Conservation (phyloP, 177 flowering plant species). For the Vitis hybrid region DNA sequence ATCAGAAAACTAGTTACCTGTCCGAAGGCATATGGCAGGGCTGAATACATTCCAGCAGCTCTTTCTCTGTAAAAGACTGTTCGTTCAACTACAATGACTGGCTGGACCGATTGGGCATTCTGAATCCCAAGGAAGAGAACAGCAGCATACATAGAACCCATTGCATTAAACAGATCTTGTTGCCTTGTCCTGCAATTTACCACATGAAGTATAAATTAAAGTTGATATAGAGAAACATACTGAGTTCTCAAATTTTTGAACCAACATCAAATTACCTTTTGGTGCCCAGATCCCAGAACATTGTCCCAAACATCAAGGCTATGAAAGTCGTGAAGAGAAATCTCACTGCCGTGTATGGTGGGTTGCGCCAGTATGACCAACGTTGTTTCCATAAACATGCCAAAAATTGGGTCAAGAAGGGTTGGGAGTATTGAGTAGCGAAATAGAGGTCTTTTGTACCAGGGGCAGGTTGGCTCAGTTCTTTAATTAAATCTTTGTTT, state of each 20-base stretch:
- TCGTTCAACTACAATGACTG: constrained; percentile 62
- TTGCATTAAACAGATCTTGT: constrained; percentile 58
- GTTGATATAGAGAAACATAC: too few species aligned
- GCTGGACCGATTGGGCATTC: constrained; percentile 50
- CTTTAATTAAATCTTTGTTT: constrained; percentile 46
- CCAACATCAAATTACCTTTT: constrained; percentile 28
- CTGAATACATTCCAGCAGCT: constrained; percentile 78
- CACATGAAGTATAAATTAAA: neutral
- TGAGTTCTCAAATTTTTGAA: neutral
- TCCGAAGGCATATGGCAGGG: constrained; percentile 63
- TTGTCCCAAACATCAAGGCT: constrained; percentile 44
- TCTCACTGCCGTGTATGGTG: constrained; percentile 48
- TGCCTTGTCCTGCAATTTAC: constrained; percentile 31
- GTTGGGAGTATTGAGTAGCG: constrained; percentile 38
- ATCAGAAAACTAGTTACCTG: constrained; percentile 33
- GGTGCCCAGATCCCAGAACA: constrained; percentile 55
- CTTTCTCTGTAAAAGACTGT: constrained; percentile 73
- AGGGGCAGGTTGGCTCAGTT: constrained; percentile 40
- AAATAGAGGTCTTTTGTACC: constrained; percentile 45
- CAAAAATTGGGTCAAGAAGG: constrained; percentile 34
- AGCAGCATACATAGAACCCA: constrained; percentile 75
- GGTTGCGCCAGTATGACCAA: constrained; percentile 57
- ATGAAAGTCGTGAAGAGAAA: constrained; percentile 41
- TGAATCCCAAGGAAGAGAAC: constrained; percentile 58
- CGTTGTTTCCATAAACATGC: constrained; percentile 60